Evolutionary conservation across 768 basidiomycete species (phyloP), one percentile per base, ranked within the genome.

Genomic region (Boletus barrowsii): DNA sequence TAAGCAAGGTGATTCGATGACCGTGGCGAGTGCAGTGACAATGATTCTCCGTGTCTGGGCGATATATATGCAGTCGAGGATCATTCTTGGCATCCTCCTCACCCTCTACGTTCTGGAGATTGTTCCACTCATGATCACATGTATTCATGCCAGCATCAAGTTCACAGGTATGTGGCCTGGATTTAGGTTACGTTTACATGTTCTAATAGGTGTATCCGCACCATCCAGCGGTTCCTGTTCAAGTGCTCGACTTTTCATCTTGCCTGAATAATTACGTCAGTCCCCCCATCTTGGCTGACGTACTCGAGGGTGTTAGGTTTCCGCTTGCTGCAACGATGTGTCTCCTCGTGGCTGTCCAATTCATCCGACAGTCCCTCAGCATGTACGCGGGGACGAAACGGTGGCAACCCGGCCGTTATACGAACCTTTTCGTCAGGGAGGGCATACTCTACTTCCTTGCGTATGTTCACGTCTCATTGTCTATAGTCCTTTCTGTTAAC

Each of bases 31-130:
- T 36, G 9, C 14, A 54, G 57, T 60, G 46, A 47, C 32, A n/a
- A 58, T 58, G 57, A 60, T 60, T 17, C 51, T 58, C 15, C 57
- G 50, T 29, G 41, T 59, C 5, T 59, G 57, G 40, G 57, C 45
- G 32, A 13, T 58, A 41, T 58, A 58, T 26, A 5, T 9, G 14
- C 57, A 13, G 11, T 58, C 57, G 8, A 54, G 37, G 32, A 18
- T 54, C 8, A 39, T 60, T 5, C 47, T 59, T 18, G 37, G 51
- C 2, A n/a, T 33, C 22, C 58, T 60, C 33, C 42, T 60, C n/a
- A 7, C 42, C 4, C 32, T 53, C 22, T 60, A 48, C 24, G 5
- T 17, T 2, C 6, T 33, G 15, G 51, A 60, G 14, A 26, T 54
- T 5, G 2, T 60, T 4, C 15, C 32, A 30, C 18, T 24, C 29